Percentiles rank a stretch among this genome's conserved stretches.
Conservation (phyloP, 345 rosid species). For the Aquilaria malaccensis region DNA sequence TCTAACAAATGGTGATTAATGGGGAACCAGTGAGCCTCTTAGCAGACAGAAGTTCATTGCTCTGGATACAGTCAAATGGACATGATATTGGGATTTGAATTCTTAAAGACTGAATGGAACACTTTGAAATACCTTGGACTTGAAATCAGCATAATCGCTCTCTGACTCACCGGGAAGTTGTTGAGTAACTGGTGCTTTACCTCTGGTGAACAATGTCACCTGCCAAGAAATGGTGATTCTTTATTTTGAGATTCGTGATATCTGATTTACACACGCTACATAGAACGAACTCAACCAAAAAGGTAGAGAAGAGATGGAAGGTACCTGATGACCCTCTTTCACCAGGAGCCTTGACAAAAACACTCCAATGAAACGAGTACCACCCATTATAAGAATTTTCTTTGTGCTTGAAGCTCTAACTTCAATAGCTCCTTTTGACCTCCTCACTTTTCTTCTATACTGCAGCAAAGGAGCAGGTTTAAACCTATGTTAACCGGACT, state of each 20-base stretch:
- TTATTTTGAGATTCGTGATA: background rate
- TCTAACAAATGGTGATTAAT: constrained; percentile 33
- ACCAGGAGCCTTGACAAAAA: constrained; percentile 88
- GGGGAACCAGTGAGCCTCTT: background rate
- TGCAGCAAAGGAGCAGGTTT: constrained; percentile 19
- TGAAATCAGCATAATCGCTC: constrained; percentile 73
- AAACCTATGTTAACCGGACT: too few species aligned
- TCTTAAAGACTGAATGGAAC: background rate
- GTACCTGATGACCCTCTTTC: constrained; percentile 90
- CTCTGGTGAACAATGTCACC: constrained; percentile 95
- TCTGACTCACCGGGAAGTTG: constrained; percentile 89
- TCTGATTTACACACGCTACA: background rate
- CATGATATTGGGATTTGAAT: background rate
- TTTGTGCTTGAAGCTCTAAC: constrained; percentile 71
- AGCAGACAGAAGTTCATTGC: background rate
- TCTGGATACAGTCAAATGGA: background rate
- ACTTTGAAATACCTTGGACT: constrained; percentile 58
- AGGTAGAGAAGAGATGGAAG: background rate
- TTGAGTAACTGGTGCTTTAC: constrained; percentile 82
- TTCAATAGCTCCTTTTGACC: constrained; percentile 60
- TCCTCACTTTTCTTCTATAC: constrained; percentile 63
- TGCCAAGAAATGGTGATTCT: constrained; percentile 22
- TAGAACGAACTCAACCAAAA: background rate
- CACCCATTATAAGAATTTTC: constrained; percentile 97
- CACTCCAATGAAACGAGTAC: constrained; percentile 85